phyloP scores from a whole-genome alignment of 1,284 basidiomycete genomes.

The Polyporus tsugae region DNA sequence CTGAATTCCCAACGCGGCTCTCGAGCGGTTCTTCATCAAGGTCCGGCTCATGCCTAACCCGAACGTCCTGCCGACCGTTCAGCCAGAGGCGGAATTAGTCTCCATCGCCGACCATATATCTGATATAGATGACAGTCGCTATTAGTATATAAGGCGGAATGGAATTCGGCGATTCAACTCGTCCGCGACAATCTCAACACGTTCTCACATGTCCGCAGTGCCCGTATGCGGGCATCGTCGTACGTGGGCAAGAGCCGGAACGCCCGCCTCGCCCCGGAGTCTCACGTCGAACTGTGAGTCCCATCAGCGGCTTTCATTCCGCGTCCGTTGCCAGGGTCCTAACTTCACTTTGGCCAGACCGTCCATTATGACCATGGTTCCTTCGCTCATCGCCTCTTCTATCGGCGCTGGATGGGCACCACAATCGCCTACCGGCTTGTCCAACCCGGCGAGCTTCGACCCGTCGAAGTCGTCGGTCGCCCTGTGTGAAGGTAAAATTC shows the following conservation, averaged over 20 bases:
- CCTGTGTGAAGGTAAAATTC: constrained; percentile 83
- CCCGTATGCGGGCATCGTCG: constrained; percentile 82
- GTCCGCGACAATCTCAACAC: constrained; percentile 88
- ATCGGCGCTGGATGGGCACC: constrained; percentile 85
- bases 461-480: constrained; percentile 83
- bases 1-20: constrained; percentile 81
- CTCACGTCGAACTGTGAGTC: constrained; percentile 45
- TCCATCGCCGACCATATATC: too few relatives aligned
- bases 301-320: background rate
- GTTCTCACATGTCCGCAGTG: constrained; percentile 87
- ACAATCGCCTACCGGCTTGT: constrained; percentile 61
- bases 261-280: constrained; percentile 59
- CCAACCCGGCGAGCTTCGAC: constrained; percentile 79
- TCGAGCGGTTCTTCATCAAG: constrained; percentile 77
- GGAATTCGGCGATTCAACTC: constrained; percentile 76
- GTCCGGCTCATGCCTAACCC: constrained; percentile 75
- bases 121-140: too few relatives aligned
- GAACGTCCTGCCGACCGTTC: constrained; percentile 70
- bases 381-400: constrained; percentile 84
- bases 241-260: constrained; percentile 84
- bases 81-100: too few relatives aligned
- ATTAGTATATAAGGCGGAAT: too few relatives aligned
- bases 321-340: constrained; percentile 17
- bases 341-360: constrained; percentile 53
- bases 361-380: constrained; percentile 87